Conservation (phyloP, 78 protist genomes). For the Dictyostelium capitatum region DNA sequence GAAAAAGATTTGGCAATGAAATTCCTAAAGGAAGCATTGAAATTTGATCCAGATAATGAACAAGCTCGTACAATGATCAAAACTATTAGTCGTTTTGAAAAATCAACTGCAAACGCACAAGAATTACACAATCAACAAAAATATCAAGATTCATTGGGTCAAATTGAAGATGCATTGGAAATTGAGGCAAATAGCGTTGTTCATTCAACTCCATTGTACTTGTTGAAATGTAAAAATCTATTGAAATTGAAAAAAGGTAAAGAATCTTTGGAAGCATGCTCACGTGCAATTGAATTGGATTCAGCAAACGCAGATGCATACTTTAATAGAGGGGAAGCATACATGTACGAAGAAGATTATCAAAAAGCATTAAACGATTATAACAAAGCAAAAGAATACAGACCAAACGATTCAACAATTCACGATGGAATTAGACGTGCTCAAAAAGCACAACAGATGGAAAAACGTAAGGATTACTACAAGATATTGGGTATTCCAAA, state of each 20-base stretch:
- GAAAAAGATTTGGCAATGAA: conserved; percentile 66
- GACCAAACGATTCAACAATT: conserved; percentile 44
- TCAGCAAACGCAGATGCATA: conserved; percentile 47
- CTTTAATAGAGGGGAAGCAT: conserved; percentile 60
- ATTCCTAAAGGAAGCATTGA: conserved; percentile 54
- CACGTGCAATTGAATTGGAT: conserved; percentile 26
- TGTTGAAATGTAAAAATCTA: conserved; percentile 49
- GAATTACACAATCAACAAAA: conserved; percentile 43
- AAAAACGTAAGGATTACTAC: conserved; percentile 56
- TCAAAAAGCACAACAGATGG: conserved; percentile 49
- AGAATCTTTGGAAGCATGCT: conserved; percentile 40
- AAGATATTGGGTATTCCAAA: conserved; percentile 68
- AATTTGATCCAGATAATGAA: conserved; percentile 54
- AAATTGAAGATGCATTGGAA: conserved; percentile 36
- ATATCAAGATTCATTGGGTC: conserved; percentile 43
- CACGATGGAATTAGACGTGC: conserved; percentile 70
- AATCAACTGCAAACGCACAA: conserved; percentile 26
- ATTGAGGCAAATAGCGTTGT: conserved; percentile 25
- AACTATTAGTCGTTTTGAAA: conserved; percentile 26
- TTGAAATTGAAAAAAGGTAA: conserved; percentile 39
- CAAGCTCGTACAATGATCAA: not conserved
- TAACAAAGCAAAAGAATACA: conserved; percentile 58
- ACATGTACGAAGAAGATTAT: conserved; percentile 59
- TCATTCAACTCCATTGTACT: conserved; percentile 30
- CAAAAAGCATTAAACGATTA: conserved; percentile 48